phyloP scores from a whole-genome alignment of 352 stramenopile genomes.

The Globisporangium acanthophoron region DNA sequence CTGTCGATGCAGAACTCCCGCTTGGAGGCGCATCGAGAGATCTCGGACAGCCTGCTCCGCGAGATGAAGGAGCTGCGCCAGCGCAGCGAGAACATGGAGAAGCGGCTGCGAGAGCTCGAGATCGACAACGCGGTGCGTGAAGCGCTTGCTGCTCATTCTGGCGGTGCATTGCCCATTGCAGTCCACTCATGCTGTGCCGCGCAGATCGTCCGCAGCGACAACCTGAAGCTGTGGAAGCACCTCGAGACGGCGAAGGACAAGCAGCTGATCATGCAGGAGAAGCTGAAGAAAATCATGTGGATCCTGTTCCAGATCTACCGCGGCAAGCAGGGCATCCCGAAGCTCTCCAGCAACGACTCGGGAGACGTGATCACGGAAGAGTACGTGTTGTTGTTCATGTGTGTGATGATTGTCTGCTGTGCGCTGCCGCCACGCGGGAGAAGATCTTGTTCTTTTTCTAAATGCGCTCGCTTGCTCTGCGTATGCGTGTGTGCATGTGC shows the following conservation, averaged over 20 bases:
- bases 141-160: neutral
- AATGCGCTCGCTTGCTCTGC: constrained; percentile 16
- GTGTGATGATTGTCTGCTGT: neutral
- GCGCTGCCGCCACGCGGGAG: neutral
- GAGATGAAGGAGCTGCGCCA: constrained; percentile 84
- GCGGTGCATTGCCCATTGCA: neutral
- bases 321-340: constrained; percentile 74
- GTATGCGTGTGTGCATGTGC: constrained; percentile 18
- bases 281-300: constrained; percentile 92
- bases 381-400: constrained; percentile 39
- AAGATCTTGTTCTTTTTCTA: constrained; percentile 18
- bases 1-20: constrained; percentile 40
- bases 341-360: constrained; percentile 56
- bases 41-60: constrained; percentile 70
- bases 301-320: constrained; percentile 89
- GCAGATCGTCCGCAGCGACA: constrained; percentile 83
- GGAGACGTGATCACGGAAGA: constrained; percentile 67
- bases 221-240: constrained; percentile 87
- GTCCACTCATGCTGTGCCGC: neutral
- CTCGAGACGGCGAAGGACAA: constrained; percentile 82
- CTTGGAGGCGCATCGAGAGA: constrained; percentile 66
- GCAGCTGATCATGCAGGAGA: constrained; percentile 87
- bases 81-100: constrained; percentile 86
- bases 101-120: constrained; percentile 76
- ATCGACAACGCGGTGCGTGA: constrained; percentile 74